These are phyloP conservation scores for Glomus cerebriforme DNA, from an alignment of 192 early-diverging fungal species.

Conservation along the genomic window DNA sequence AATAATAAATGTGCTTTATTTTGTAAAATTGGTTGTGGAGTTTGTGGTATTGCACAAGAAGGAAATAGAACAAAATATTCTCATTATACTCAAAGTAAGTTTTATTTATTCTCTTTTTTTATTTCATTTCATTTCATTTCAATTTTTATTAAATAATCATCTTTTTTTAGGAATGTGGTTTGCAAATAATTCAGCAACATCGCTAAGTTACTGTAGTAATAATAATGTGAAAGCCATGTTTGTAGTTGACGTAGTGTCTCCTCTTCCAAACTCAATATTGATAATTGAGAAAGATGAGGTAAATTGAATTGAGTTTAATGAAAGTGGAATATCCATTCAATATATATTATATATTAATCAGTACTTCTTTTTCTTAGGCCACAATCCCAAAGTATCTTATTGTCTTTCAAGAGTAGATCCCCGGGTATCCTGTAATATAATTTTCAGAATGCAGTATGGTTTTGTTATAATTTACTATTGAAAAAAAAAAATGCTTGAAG, in stretches of 20 bases:
- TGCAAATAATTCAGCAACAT: background rate
- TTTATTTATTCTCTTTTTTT: background rate
- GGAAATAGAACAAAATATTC: background rate
- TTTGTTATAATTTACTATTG: no score
- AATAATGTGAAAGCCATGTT: background rate
- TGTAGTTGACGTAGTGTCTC: background rate
- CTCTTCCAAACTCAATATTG: background rate
- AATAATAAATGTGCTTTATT: background rate
- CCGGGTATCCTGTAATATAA: no score
- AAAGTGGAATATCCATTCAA: no score
- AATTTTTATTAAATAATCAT: background rate
- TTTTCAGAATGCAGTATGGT: no score
- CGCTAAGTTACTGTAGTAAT: background rate
- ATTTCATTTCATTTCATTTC: no score
- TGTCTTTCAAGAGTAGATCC: background rate
- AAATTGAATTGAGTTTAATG: background rate
- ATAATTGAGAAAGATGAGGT: background rate
- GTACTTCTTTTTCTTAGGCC: background rate
- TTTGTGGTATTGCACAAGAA: background rate
- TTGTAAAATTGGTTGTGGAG: background rate
- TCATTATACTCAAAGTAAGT: background rate
- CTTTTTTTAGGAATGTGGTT: background rate
- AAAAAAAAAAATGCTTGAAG: no score
- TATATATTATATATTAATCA: background rate
- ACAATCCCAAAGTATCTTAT: background rate